Base-by-base conservation (phyloP, 148 eudicot genomes). In the Cornus suecica region DNA sequence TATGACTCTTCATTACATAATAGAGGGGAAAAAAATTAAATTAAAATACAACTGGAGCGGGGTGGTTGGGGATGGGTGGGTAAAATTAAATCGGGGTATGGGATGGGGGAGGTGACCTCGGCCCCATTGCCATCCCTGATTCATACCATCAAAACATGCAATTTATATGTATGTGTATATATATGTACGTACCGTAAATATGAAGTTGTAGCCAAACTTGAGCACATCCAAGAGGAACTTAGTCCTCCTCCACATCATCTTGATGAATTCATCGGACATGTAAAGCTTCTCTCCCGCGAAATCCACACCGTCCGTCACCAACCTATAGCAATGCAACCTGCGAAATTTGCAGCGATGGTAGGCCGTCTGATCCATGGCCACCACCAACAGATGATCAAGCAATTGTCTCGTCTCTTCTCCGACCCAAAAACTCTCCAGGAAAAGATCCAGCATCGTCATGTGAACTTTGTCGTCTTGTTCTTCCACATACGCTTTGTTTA, bases 211-310 rank as follows among this genome's bases (percentile, higher is more conserved):
- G 10, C 96, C 98, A 31, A 68, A 84, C 25, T 70, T 81, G n/a
- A 93, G 94, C 16, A 91, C 88, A 3, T 80, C 80, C 23, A 78
- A 75, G 1, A 93, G 88, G 70, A 93, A 88, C 10, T 73, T 71
- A 45, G 92, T 91, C 68, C 98, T 81, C 32, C 84, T 77, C 98
- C 98, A 93, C 96, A 93, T 93, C 98, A 93, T 89, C 74, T 88
- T 88, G 60, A 91, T 80, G 45, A 89, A 93, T 6, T 83, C 94
- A 34, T 81, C 78, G 0, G 98, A 91, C 98, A 91, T 87, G 82
- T 37, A 93, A 11, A 89, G 58, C 69, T 88, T 82, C 80, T 91
- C 97, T 0, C 80, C 86, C 8, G 42, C 9, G 42, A 37, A 37
- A 37, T 37, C 42, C 8, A 37, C 42, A 37, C 42, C 42, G 42